A percentile compares a stretch with the other conserved stretches of the same genome.
Conservation (phyloP, 495 filamentous ascomycete species). For the Neurospora intermedia region DNA sequence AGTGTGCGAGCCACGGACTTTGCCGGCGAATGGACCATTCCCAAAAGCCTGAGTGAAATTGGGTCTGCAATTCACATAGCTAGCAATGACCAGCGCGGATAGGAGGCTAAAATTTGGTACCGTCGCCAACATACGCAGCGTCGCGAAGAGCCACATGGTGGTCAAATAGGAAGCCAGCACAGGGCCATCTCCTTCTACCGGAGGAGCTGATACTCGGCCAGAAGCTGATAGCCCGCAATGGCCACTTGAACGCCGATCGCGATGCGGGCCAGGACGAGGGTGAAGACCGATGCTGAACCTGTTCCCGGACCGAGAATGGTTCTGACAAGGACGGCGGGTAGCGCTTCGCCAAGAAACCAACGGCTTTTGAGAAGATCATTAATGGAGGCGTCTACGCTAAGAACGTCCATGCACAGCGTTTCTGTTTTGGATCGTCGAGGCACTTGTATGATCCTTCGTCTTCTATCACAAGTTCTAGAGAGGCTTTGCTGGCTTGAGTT, state of each 20-base stretch:
- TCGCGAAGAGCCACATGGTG: slow-evolving; percentile 75
- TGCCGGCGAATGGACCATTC: slow-evolving; percentile 52
- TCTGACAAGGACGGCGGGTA: slow-evolving; percentile 41
- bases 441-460: neutral
- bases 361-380: slow-evolving; percentile 23
- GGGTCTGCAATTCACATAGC: slow-evolving; percentile 52
- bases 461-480: neutral
- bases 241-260: slow-evolving; percentile 53
- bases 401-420: neutral
- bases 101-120: slow-evolving; percentile 44
- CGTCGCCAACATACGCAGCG: slow-evolving; percentile 60
- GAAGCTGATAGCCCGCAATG: slow-evolving; percentile 76
- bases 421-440: neutral
- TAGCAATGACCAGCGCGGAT: slow-evolving; percentile 47
- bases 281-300: too few relatives aligned
- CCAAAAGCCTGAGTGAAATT: slow-evolving; percentile 49
- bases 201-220: slow-evolving; percentile 63
- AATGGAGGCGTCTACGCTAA: too few relatives aligned
- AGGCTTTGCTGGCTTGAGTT: neutral
- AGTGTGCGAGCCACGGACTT: slow-evolving; percentile 44
- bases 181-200: slow-evolving; percentile 65
- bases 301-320: slow-evolving; percentile 33
- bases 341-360: slow-evolving; percentile 49
- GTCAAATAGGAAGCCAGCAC: slow-evolving; percentile 74
- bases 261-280: slow-evolving; percentile 39